A percentile compares a stretch with the other conserved stretches of the same genome.
phyloP scores from a whole-genome alignment of 352 stramenopile genomes.

The Phytophthora sp. region DNA sequence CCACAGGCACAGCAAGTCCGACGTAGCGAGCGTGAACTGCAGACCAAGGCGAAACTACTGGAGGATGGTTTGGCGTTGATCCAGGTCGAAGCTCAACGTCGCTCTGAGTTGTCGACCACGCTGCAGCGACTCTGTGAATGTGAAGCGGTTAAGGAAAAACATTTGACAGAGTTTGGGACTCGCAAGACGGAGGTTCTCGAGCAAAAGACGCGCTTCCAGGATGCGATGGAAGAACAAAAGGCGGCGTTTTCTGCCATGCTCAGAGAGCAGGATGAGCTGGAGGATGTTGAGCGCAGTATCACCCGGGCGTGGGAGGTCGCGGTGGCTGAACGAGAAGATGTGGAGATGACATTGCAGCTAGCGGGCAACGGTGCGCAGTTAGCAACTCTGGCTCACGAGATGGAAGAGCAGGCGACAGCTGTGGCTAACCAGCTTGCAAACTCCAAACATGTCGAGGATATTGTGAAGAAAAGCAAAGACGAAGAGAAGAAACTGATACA shows the following conservation, averaged over 20 bases:
- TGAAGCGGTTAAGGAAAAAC: constrained; percentile 43
- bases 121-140: constrained; percentile 46
- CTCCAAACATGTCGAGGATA: constrained; percentile 3
- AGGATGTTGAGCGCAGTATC: constrained; percentile 47
- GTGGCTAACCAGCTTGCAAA: constrained; percentile 30
- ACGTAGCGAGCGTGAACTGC: constrained; percentile 37
- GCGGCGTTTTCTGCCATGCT: constrained; percentile 43
- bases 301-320: constrained; percentile 46
- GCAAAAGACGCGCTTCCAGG: constrained; percentile 51
- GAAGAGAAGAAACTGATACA: neutral
- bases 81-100: constrained; percentile 37
- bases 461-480: neutral
- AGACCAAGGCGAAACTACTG: constrained; percentile 32
- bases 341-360: constrained; percentile 72
- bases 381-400: constrained; percentile 31
- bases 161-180: constrained; percentile 37
- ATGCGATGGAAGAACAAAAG: constrained; percentile 70
- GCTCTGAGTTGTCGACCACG: constrained; percentile 42
- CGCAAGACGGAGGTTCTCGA: constrained; percentile 43
- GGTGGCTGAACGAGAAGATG: constrained; percentile 59
- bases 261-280: constrained; percentile 57
- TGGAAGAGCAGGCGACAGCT: constrained; percentile 33
- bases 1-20: constrained; percentile 43
- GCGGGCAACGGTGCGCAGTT: constrained; percentile 53
- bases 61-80: constrained; percentile 45